Evolutionary conservation across 1,139 yeast species (phyloP).

Genomic region (Taiozyma sp.): DNA sequence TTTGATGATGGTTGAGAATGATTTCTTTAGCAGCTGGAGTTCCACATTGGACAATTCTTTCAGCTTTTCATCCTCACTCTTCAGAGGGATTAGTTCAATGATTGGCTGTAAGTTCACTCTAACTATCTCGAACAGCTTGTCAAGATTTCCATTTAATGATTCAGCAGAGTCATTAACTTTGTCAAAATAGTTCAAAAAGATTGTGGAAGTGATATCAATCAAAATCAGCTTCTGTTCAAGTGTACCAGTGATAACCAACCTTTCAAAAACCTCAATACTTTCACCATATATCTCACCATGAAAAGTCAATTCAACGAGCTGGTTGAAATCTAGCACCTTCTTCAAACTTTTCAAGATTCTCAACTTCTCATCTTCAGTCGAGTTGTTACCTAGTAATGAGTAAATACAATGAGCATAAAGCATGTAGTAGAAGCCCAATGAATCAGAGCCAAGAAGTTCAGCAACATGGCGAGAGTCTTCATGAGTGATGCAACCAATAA

Average conservation of each 20-base stretch:
- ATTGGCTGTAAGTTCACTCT: conserved; percentile 69
- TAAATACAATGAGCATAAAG: conserved; percentile 84
- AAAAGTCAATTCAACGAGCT: conserved; percentile 58
- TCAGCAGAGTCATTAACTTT: conserved; percentile 26
- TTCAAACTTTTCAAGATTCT: conserved; percentile 51
- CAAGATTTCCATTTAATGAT: conserved; percentile 53
- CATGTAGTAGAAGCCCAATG: conserved; percentile 73
- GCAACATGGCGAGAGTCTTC: conserved; percentile 40
- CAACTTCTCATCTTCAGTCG: conserved; percentile 26
- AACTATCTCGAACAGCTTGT: conserved; percentile 75
- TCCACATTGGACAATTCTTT: conserved; percentile 27
- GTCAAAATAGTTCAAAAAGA: conserved; percentile 33
- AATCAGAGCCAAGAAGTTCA: conserved; percentile 47
- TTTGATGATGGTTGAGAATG: conserved; percentile 51
- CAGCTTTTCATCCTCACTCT: conserved; percentile 33
- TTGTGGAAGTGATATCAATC: conserved; percentile 49
- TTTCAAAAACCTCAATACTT: conserved; percentile 68
- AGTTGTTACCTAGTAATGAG: conserved; percentile 43
- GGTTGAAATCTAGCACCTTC: conserved; percentile 52
- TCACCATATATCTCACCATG: conserved; percentile 72
- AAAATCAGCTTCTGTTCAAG: conserved; percentile 48
- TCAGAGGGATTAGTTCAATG: conserved; percentile 54
- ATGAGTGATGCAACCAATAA: conserved; percentile 63
- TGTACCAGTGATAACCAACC: conserved; percentile 61
- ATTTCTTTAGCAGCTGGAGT: conserved; percentile 43